Percentiles rank a stretch among this genome's conserved stretches.
Conservation (phyloP, 345 rosid species). For the Bretschneidera sinensis region DNA sequence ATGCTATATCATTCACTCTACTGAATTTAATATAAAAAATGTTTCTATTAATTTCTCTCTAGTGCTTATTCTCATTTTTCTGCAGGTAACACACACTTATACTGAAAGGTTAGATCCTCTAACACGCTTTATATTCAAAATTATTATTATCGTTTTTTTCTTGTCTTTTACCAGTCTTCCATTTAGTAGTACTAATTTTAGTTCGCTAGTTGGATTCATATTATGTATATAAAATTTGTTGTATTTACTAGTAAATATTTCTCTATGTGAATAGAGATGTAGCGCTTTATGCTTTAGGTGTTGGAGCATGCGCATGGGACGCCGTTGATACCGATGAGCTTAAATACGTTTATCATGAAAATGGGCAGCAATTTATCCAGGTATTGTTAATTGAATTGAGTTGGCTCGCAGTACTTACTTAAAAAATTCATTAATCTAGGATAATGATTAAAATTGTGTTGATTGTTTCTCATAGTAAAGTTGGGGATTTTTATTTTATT, state of each 20-base stretch:
- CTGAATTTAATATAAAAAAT: background rate
- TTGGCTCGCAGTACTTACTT: background rate
- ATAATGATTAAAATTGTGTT: background rate
- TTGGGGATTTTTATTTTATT: background rate
- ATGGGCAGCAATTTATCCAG: conserved; percentile 65
- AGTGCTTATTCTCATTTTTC: conserved; percentile 1
- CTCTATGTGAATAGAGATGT: conserved; percentile 47
- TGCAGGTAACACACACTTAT: conserved; percentile 43
- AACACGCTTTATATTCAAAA: background rate
- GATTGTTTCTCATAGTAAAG: background rate
- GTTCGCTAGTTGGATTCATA: background rate
- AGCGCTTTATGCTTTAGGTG: conserved; percentile 74
- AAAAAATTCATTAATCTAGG: too few species aligned
- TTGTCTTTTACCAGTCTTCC: background rate
- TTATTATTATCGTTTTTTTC: background rate
- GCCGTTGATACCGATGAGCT: conserved; percentile 71
- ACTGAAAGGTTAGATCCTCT: conserved; percentile 49
- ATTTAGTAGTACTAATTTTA: background rate
- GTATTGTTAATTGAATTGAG: conserved; percentile 21
- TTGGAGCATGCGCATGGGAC: conserved; percentile 75
- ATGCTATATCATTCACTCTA: background rate
- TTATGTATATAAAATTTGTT: background rate
- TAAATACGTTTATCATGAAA: conserved; percentile 63
- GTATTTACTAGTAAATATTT: too few species aligned
- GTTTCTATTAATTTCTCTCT: background rate